Evolutionary conservation across 2,329 filamentous ascomycete species (phyloP).

Genomic region (Rosellinia necatrix): DNA sequence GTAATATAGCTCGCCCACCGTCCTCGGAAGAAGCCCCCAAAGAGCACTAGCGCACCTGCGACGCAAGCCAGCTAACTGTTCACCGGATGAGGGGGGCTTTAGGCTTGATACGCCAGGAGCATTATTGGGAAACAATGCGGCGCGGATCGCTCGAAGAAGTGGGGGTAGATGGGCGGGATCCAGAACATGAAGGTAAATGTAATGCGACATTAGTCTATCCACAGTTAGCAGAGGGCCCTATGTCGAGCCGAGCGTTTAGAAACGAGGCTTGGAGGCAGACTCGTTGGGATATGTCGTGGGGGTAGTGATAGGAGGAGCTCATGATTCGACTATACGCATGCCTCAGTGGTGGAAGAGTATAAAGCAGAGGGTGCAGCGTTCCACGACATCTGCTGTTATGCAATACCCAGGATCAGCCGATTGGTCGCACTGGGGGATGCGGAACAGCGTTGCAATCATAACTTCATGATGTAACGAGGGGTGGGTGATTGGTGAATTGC

Average conservation of each 20-base stretch:
- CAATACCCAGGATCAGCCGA: slow-evolving; percentile 24
- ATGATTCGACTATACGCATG: slow-evolving; percentile 17
- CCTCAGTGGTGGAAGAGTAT: slow-evolving; percentile 15
- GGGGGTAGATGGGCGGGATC: slow-evolving; percentile 67
- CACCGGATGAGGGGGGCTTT: slow-evolving; percentile 62
- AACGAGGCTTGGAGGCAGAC: slow-evolving; percentile 30
- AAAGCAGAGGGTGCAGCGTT: slow-evolving; percentile 21
- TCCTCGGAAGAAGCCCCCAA: slow-evolving; percentile 53
- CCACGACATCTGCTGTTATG: slow-evolving; percentile 26
- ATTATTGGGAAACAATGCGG: slow-evolving; percentile 85
- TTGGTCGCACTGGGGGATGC: slow-evolving; percentile 21
- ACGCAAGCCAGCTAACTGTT: slow-evolving; percentile 65
- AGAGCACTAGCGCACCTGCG: slow-evolving; percentile 68
- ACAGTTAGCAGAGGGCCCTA: slow-evolving; percentile 37
- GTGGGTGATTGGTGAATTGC: slow-evolving; percentile 8
- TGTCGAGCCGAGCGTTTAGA: slow-evolving; percentile 30
- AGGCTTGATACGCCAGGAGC: slow-evolving; percentile 68
- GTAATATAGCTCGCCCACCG: slow-evolving; percentile 57
- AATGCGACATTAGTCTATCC: slow-evolving; percentile 62
- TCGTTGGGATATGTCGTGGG: slow-evolving; percentile 35
- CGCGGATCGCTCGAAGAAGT: slow-evolving; percentile 72
- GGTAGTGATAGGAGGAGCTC: slow-evolving; percentile 28
- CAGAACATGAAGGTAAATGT: slow-evolving; percentile 61
- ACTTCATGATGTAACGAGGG: slow-evolving; percentile 24
- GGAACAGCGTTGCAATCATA: slow-evolving; percentile 25